Evolutionary conservation across 257 asterid species (phyloP), one percentile per base, ranked within the genome.

Genomic region (Fraxinus excelsior): DNA sequence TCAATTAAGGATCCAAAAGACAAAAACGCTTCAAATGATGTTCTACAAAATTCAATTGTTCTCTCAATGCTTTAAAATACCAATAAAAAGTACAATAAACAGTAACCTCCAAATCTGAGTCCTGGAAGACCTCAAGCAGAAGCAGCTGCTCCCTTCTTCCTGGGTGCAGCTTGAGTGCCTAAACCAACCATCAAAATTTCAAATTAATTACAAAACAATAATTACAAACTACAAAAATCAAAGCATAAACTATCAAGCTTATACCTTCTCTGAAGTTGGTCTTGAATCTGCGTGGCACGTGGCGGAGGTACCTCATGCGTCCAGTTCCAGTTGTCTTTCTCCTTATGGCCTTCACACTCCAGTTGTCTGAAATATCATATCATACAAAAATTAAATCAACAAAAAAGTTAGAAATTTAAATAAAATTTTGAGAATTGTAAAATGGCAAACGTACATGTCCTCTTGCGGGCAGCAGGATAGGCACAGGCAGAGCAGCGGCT

Each of bases 101-200:
- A 74, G 67, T 70, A 67, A 32, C 80, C 74, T 78, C 74, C 78
- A 78, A 42, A 79, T 37, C 40, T 62, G 19, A 62, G 10, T 26
- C 35, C 16, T 3, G 19, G 11, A 11, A 44, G 35, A 8, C 76
- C 79, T 88, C 78, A 92, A 72, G 90, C 84, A 75, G 96, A 87
- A 38, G 88, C 89, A 62, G 91, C 90, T 11, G 90, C 88, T 23
- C 76, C 91, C 90, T 89, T 91, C 87, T 91, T 89, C 97, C 96
- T 91, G n/a, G 97, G 97, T 32, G 97, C 97, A 74, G 97, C 97
- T 86, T 92, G 81, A 65, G 96, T 89, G 32, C 96, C 97, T 91
- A 80, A 19, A 72, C 19, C 31, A 46, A 80, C 3, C 12, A 58
- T 21, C 44, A 79, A 77, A 71, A 3, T 13, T 23, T 12, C 12